These are phyloP conservation scores for Ophiostoma ips DNA, from an alignment of 2,329 filamentous ascomycete genomes.

Conservation along the genomic window DNA sequence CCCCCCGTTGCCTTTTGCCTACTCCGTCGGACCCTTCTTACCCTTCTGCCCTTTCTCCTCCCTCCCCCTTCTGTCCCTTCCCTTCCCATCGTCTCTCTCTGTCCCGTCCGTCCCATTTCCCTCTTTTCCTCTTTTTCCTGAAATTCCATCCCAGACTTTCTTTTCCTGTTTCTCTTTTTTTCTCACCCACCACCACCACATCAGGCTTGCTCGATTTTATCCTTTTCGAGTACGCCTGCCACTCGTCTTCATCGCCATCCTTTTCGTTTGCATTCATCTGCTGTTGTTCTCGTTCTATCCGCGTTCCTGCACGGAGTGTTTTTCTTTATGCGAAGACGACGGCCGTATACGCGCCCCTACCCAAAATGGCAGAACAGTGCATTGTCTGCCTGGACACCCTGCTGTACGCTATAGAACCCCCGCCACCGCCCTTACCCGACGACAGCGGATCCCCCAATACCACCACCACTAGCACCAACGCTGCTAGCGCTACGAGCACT, in stretches of 20 bases:
- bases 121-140: neutral
- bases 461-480: neutral
- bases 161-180: neutral
- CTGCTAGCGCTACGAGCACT: neutral
- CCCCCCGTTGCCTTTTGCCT: too few relatives aligned
- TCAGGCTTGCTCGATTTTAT: neutral
- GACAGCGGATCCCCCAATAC: neutral
- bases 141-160: neutral
- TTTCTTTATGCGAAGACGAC: slow-evolving; percentile 14
- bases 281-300: neutral
- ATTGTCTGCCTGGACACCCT: slow-evolving; percentile 53
- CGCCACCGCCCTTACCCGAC: slow-evolving; percentile 12
- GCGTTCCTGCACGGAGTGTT: neutral
- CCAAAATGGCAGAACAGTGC: slow-evolving; percentile 47
- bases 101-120: too few relatives aligned
- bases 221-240: neutral
- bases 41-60: neutral
- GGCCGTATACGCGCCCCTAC: slow-evolving; percentile 5
- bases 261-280: neutral
- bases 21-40: too few relatives aligned
- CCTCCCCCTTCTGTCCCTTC: neutral
- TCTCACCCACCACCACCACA: neutral
- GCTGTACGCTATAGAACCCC: slow-evolving; percentile 23
- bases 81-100: neutral
- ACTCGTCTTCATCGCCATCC: neutral